These are phyloP conservation scores for Kuraishia capsulata DNA, from an alignment of 805 yeast genomes.

Conservation along the genomic window DNA sequence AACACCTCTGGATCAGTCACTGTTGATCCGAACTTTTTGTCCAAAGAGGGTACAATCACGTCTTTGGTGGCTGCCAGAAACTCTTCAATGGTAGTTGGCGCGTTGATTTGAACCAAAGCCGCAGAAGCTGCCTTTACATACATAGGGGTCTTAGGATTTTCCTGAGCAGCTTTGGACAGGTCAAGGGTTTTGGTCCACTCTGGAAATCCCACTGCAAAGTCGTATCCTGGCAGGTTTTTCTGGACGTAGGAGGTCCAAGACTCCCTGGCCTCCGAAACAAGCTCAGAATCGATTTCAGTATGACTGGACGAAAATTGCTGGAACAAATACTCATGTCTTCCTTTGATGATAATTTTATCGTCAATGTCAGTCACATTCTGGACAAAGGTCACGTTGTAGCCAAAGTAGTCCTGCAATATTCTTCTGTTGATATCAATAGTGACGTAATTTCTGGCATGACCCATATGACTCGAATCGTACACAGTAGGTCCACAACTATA, in stretches of 20 bases:
- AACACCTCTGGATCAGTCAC: conserved; percentile 83
- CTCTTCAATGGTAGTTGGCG: conserved; percentile 18
- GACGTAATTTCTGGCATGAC: conserved; percentile 96
- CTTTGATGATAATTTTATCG: conserved; percentile 91
- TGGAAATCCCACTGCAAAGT: conserved; percentile 27
- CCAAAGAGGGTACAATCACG: conserved; percentile 66
- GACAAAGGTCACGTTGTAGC: conserved; percentile 78
- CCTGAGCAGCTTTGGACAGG: conserved; percentile 35
- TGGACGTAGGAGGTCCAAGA: conserved; percentile 41
- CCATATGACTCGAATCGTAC: conserved; percentile 94
- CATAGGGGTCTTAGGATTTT: conserved; percentile 84
- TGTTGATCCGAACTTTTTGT: conserved; percentile 58
- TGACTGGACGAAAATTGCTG: conserved; percentile 39
- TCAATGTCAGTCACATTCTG: conserved; percentile 99
- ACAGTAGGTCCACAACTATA: conserved; percentile 99
- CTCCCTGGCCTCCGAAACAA: conserved; percentile 22
- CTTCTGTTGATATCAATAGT: conserved; percentile 90
- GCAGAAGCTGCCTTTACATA: conserved; percentile 50
- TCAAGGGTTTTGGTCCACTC: conserved; percentile 46
- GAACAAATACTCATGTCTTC: conserved; percentile 80
- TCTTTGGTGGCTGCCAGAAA: conserved; percentile 56
- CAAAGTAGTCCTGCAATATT: conserved; percentile 82
- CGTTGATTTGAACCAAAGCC: conserved; percentile 39
- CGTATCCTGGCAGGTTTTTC: conserved; percentile 43
- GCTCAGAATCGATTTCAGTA: conserved; percentile 15